These are phyloP conservation scores for Sphagnum fallax DNA, from an alignment of 228 moss, liverwort and hornwort species.

Conservation along the genomic window DNA sequence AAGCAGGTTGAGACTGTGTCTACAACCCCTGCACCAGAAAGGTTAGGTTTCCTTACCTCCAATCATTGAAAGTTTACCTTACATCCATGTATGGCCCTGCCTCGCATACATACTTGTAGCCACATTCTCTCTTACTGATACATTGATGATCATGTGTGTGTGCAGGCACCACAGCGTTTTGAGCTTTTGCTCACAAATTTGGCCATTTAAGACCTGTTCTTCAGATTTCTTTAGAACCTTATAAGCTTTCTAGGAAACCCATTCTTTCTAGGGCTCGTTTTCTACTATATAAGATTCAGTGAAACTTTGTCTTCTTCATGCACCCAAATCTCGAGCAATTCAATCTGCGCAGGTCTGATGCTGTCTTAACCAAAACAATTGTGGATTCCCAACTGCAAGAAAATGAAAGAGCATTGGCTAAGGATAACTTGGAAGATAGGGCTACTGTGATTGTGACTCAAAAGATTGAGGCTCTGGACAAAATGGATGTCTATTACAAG, in stretches of 20 bases:
- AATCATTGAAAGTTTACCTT: no score
- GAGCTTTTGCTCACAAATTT: constrained; percentile 1
- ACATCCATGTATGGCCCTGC: no score
- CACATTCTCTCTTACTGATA: no score
- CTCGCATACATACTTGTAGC: no score
- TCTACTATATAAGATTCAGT: no score
- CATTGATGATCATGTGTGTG: background rate
- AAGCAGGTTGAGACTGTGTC: constrained; percentile 73
- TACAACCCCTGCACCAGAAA: constrained; percentile 34
- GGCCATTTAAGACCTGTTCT: constrained; percentile 3
- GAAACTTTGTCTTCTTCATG: background rate
- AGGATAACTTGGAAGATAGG: constrained; percentile 20
- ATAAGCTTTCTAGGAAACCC: background rate
- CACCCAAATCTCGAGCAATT: background rate
- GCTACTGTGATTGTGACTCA: constrained; percentile 15
- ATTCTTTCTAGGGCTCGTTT: no score
- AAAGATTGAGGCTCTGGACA: constrained; percentile 40
- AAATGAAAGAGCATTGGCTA: constrained; percentile 9
- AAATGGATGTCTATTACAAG: constrained; percentile 63
- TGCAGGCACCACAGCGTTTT: constrained; percentile 7
- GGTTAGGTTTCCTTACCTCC: constrained; percentile 15
- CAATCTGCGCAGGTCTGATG: constrained; percentile 20
- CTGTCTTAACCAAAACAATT: constrained; percentile 16
- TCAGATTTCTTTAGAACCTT: background rate
- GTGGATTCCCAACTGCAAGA: constrained; percentile 24